These are phyloP conservation scores for Fomes fomentarius DNA, from an alignment of 1,284 basidiomycete genomes.

Conservation along the genomic window DNA sequence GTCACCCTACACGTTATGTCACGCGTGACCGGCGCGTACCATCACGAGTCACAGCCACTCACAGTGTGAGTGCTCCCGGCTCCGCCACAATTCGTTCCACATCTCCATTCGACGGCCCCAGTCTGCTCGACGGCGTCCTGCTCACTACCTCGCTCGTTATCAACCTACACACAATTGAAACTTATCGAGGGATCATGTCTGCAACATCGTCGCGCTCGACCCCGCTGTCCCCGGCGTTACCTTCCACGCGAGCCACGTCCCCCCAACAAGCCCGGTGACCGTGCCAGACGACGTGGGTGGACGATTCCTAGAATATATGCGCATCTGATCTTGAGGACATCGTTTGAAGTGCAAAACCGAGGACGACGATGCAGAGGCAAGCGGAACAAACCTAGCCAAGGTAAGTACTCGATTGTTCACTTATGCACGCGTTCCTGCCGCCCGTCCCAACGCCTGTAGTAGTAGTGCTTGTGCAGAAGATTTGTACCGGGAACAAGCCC, in stretches of 20 bases:
- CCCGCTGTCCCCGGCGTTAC: conserved; percentile 3
- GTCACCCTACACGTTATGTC: conserved; percentile 2
- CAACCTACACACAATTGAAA: not conserved
- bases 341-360: conserved; percentile 1
- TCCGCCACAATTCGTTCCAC: conserved; percentile 1
- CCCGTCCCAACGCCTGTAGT: not conserved
- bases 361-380: not conserved
- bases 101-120: not conserved
- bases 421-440: not conserved
- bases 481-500: no score
- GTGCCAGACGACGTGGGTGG: conserved; percentile 11
- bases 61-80: no score
- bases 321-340: not conserved
- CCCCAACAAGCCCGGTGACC: conserved; percentile 19
- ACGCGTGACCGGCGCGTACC: conserved; percentile 7
- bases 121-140: not conserved
- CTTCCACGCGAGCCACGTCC: conserved; percentile 23
- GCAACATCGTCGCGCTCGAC: conserved; percentile 13
- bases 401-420: not conserved
- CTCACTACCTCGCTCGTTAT: not conserved
- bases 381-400: not conserved
- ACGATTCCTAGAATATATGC: not conserved
- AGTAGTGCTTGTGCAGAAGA: no score
- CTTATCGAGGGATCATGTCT: conserved; percentile 6
- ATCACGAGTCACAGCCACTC: conserved; percentile 4